Base-by-base conservation (phyloP, 2,329 filamentous ascomycete genomes). In the Penicillium sp. region DNA sequence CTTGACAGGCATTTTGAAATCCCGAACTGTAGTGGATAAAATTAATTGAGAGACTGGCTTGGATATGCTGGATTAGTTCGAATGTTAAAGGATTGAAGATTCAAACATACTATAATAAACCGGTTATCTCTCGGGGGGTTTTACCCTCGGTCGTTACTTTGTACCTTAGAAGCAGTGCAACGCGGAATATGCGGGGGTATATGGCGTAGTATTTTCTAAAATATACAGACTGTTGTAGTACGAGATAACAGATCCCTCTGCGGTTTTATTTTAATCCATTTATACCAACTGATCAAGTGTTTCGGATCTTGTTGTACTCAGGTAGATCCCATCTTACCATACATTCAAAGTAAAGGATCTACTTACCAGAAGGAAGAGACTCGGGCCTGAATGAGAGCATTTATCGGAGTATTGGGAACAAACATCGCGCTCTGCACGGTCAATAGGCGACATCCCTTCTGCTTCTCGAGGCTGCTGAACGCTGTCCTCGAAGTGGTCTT, bases 1-100 rank as follows among this genome's bases (percentile, higher is more conserved):
- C 43, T 43, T 55, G 55, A 55, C 41, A 15, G 55, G 41, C 55
- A 58, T 58, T 4, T 33, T 52, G 27, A 19, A 9, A 29, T 31
- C 4, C 10, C 2, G 13, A 33, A 31, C 5, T n/a, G 19, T 33
- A 25, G 36, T 1, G 2, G 3, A 23, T 4, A n/a, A 25, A 23
- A 19, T 15, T 52, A 23, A 13, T 42, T 10, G n/a, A 41, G 23
- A 13, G 7, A 2, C 4, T 31, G 13, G 6, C 12, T 44, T 25
- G 6, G 27, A 25, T 33, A n/a, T 33, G 15, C 38, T 15, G 27
- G 19, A n/a, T 33, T 21, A 4, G 8, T 9, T 51, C 3, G 38
- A 44, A 35, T 25, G 12, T 43, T 33, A 13, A 19, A 43, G 7
- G 39, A 31, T 35, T 21, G 9, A 44, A 44, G 19, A 33, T 31